Evolutionary conservation across 306 rosid species (phyloP).

Genomic region (Canavalia gladiata): DNA sequence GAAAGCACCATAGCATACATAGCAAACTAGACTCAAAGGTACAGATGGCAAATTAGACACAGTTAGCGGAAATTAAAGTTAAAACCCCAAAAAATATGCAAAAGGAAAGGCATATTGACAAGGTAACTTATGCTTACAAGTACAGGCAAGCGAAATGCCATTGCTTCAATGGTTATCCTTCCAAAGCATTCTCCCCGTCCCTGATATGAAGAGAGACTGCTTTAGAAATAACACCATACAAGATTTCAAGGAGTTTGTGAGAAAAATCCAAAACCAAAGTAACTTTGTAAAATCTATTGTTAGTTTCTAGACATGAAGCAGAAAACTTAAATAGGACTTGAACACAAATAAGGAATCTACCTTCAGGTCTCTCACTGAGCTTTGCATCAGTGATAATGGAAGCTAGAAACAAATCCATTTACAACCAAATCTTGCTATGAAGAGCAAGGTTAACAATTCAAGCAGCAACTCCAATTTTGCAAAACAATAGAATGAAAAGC

Average conservation of each 20-base stretch:
- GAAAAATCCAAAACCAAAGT: neutral
- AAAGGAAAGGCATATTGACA: neutral
- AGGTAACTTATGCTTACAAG: slow-evolving; percentile 56
- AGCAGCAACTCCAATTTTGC: slow-evolving; percentile 18
- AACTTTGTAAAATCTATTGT: neutral
- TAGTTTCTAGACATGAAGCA: neutral
- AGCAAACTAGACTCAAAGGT: neutral
- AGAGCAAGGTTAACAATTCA: slow-evolving; percentile 13
- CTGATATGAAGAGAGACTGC: slow-evolving; percentile 53
- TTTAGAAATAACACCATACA: slow-evolving; percentile 14
- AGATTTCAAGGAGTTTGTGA: neutral
- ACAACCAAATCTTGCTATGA: neutral
- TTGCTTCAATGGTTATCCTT: slow-evolving; percentile 87
- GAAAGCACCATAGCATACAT: neutral
- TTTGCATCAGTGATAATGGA: slow-evolving; percentile 14
- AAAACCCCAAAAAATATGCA: neutral
- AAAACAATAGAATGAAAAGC: slow-evolving; percentile 21
- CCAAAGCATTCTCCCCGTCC: slow-evolving; percentile 91
- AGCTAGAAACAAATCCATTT: slow-evolving; percentile 30
- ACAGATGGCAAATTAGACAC: neutral
- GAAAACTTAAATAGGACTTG: neutral
- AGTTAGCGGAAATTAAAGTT: neutral
- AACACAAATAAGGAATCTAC: slow-evolving; percentile 11
- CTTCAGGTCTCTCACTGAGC: slow-evolving; percentile 3
- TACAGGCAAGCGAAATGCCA: slow-evolving; percentile 87